Base-by-base conservation (phyloP, 108 stramenopile species). In the Heterococcus sp. region DNA sequence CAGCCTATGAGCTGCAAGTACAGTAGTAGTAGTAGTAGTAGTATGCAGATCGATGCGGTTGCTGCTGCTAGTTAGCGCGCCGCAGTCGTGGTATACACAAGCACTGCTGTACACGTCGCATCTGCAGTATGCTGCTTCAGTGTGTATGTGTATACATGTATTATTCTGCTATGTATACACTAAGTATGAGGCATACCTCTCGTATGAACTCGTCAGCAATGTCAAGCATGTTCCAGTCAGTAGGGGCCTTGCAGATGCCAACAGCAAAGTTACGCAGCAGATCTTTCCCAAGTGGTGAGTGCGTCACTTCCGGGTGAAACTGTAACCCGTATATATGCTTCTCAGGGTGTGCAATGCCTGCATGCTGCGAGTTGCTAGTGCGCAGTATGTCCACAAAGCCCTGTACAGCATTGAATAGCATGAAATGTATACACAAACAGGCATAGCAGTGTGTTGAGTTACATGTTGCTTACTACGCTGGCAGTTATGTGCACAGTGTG, bases 251-350 rank as follows among this genome's bases (percentile, higher is more conserved):
- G 58, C 94, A 93, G 75, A 97, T 91, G 39, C 85, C 89, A 30
- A 97, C 88, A 69, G 92, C 92, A 75, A 99, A 99, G 79, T 94
- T 95, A 38, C 89, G 75, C 40, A 97, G 88, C 68, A 99, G 89
- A 29, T 83, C 86, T 66, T 85, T 88, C 29, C 98, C 98, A 33
- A 88, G 58, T 0, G 92, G 91, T 37, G 96, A 93, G 80, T 97
- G 98, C 40, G 95, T 96, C 21, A 97, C 97, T 85, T 99, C 98
- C 1, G 98, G 98, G 78, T 99, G 98, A 84, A 99, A 97, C 83
- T 99, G 97, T 33, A 97, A 71, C 4, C 96, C 96, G 92, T 93
- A 99, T 90, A 94, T 93, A 66, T 83, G 79, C 68, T 81, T 90
- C 33, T 86, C 87, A 28, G 88, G 37, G 76, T 95, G 92, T 74